These are phyloP conservation scores for Rosa hybrid DNA, from an alignment of 331 rosid species.

Conservation along the genomic window DNA sequence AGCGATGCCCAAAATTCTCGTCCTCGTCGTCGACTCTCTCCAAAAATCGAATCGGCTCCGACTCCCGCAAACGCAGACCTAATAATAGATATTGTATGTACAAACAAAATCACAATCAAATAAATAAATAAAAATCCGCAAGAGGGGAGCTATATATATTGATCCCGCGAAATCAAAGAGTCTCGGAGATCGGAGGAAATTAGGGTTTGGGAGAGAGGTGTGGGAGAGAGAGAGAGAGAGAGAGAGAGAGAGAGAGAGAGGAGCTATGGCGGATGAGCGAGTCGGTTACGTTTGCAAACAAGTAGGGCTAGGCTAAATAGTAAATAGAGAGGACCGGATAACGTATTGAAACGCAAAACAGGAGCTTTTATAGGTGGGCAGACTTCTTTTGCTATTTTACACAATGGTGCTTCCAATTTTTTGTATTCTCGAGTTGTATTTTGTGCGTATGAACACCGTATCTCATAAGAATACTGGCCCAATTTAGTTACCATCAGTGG, in stretches of 20 bases:
- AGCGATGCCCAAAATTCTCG: neutral
- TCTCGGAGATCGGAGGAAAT: constrained; percentile 11
- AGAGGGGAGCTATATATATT: neutral
- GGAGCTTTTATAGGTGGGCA: constrained; percentile 23
- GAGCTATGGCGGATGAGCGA: neutral
- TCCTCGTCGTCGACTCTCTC: neutral
- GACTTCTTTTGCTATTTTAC: constrained; percentile 20
- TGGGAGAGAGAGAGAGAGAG: neutral
- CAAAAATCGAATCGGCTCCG: neutral
- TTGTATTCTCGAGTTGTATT: neutral
- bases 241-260: neutral
- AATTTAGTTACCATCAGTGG: too few relatives aligned
- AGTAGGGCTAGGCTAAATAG: constrained; percentile 33
- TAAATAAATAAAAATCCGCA: neutral
- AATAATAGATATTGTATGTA: neutral
- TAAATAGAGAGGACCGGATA: constrained; percentile 30
- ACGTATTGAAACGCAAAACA: constrained; percentile 28
- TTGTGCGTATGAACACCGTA: neutral
- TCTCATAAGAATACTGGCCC: too few relatives aligned
- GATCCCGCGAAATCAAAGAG: neutral
- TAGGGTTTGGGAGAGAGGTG: constrained; percentile 11
- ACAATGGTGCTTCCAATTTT: constrained; percentile 10
- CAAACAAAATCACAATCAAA: neutral
- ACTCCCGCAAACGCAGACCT: neutral
- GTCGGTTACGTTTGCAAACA: constrained; percentile 9